Evolutionary conservation across 2,329 filamentous ascomycete species (phyloP).

Genomic region (Xylariaceae sp.): DNA sequence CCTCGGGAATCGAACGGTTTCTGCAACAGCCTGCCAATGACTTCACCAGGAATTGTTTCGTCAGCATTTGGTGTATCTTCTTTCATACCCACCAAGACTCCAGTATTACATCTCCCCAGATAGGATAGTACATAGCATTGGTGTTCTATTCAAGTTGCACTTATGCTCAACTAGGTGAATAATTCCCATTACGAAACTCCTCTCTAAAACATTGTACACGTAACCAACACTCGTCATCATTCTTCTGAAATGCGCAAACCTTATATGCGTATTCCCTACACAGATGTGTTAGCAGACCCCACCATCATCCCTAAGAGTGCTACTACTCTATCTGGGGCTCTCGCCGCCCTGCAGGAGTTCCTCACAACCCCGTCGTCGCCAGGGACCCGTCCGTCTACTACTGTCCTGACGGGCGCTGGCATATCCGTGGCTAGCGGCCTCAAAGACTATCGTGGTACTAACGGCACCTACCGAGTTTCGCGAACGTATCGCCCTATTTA

Average conservation of each 20-base stretch:
- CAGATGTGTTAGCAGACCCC: slow-evolving; percentile 78
- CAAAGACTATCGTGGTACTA: slow-evolving; percentile 87
- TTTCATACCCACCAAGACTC: too few species aligned
- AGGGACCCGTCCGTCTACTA: slow-evolving; percentile 55
- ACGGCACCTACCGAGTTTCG: slow-evolving; percentile 93
- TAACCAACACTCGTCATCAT: slow-evolving; percentile 7
- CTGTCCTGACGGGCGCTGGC: slow-evolving; percentile 78
- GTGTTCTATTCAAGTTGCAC: too few species aligned
- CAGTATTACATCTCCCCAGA: too few species aligned
- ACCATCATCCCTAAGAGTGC: slow-evolving; percentile 77
- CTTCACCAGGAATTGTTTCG: too few species aligned
- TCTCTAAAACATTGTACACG: slow-evolving; percentile 7
- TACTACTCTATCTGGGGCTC: slow-evolving; percentile 71
- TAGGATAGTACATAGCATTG: neutral
- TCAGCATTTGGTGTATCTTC: too few species aligned
- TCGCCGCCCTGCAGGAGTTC: slow-evolving; percentile 80
- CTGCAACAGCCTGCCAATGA: too few species aligned
- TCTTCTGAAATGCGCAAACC: slow-evolving; percentile 66
- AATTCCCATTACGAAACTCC: slow-evolving; percentile 11
- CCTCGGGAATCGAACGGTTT: too few species aligned
- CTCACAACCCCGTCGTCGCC: slow-evolving; percentile 66
- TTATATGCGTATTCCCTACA: slow-evolving; percentile 90
- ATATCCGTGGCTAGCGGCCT: slow-evolving; percentile 93
- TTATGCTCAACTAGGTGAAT: slow-evolving; percentile 16
- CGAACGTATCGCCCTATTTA: slow-evolving; percentile 91